These are phyloP conservation scores for Yamadazyma phyllophila DNA, from an alignment of 805 yeast genomes.

Conservation along the genomic window DNA sequence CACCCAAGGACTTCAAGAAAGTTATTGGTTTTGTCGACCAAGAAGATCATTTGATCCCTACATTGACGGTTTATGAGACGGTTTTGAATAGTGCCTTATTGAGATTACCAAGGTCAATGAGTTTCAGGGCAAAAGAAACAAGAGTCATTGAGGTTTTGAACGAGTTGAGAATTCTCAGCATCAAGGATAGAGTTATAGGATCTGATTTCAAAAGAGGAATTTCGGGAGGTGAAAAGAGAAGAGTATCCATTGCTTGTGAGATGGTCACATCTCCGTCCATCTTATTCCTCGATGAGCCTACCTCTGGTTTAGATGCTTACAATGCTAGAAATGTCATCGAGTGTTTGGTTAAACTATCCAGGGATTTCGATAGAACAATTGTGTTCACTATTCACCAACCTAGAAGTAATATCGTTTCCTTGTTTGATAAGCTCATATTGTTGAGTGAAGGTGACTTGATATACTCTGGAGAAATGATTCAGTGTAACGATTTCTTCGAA, in stretches of 20 bases:
- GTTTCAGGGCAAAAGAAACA: constrained; percentile 65
- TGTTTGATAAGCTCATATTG: constrained; percentile 79
- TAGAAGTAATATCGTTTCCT: constrained; percentile 88
- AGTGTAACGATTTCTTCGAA: constrained; percentile 72
- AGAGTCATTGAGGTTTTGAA: constrained; percentile 82
- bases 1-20: constrained; percentile 50
- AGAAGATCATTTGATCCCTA: constrained; percentile 86
- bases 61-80: constrained; percentile 93
- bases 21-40: constrained; percentile 95
- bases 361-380: constrained; percentile 80
- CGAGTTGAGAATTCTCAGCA: constrained; percentile 79
- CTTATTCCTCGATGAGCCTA: constrained; percentile 80
- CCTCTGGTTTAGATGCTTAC: constrained; percentile 92
- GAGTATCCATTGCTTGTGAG: constrained; percentile 82
- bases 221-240: constrained; percentile 63
- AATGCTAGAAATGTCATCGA: constrained; percentile 92
- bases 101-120: constrained; percentile 80
- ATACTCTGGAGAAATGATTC: constrained; percentile 80
- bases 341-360: constrained; percentile 73
- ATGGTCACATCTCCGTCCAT: constrained; percentile 72
- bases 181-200: constrained; percentile 85
- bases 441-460: constrained; percentile 83
- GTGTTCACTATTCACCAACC: constrained; percentile 97
- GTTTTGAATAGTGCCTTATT: constrained; percentile 88
- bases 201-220: constrained; percentile 88